Percentiles rank a stretch among this genome's conserved stretches.
Evolutionary conservation across 306 rosid genomes (phyloP).

Genomic region (Cucurbita moschata): DNA sequence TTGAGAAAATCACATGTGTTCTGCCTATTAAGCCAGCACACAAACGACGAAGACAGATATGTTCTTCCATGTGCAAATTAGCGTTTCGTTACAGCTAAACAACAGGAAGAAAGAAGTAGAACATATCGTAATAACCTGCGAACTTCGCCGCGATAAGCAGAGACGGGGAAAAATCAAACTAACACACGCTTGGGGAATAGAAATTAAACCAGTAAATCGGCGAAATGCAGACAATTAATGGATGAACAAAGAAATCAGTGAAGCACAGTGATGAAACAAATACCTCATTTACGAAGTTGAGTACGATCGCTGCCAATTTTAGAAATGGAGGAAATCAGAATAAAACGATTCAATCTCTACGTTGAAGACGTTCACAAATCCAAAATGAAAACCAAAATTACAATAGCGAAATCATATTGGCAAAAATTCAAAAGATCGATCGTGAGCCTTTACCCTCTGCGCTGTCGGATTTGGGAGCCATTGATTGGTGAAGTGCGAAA

Average conservation of each 20-base stretch:
- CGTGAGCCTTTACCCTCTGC: slow-evolving; percentile 38
- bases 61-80: not conserved
- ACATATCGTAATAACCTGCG: not conserved
- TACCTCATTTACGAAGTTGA: slow-evolving; percentile 81
- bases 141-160: not conserved
- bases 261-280: not conserved
- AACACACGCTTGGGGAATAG: not conserved
- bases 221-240: not conserved
- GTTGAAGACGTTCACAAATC: not conserved
- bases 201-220: not conserved
- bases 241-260: not conserved
- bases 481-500: slow-evolving; percentile 16
- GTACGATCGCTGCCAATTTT: slow-evolving; percentile 59
- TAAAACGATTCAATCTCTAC: not conserved
- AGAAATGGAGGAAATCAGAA: slow-evolving; percentile 3
- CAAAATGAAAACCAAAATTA: not conserved
- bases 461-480: slow-evolving; percentile 79
- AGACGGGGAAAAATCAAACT: not conserved
- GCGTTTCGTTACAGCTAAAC: not conserved
- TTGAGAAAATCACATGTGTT: not conserved
- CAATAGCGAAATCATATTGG: not conserved
- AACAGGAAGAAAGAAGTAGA: not conserved
- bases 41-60: not conserved
- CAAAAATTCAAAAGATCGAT: not conserved
- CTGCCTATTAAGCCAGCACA: not conserved